Conservation (phyloP, 495 filamentous ascomycete species). For the Rhypophila decipiens region DNA sequence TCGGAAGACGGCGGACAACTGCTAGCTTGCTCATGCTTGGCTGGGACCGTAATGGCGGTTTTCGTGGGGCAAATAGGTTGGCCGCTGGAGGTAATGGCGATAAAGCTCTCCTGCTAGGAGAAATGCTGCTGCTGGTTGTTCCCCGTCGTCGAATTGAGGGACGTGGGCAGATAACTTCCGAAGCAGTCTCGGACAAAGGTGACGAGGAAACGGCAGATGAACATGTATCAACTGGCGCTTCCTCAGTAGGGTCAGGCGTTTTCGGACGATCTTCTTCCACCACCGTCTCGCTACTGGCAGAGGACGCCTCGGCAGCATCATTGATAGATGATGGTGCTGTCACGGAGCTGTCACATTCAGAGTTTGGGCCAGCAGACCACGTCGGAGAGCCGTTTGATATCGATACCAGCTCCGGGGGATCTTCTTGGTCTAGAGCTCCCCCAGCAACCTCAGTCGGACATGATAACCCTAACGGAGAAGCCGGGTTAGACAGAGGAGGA, state of each 20-base stretch:
- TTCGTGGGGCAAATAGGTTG: constrained; percentile 54
- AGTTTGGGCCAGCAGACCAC: constrained; percentile 8
- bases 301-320: constrained; percentile 5
- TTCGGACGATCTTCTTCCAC: not conserved
- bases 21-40: constrained; percentile 19
- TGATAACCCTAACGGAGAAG: constrained; percentile 33
- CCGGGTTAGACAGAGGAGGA: constrained; percentile 35
- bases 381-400: constrained; percentile 25
- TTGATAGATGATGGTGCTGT: constrained; percentile 10
- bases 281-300: not conserved
- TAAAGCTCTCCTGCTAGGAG: constrained; percentile 53
- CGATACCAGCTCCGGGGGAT: constrained; percentile 37
- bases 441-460: constrained; percentile 22
- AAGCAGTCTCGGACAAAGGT: not conserved
- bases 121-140: constrained; percentile 30
- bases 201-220: not conserved
- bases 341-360: constrained; percentile 4
- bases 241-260: constrained; percentile 9
- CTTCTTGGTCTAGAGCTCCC: constrained; percentile 22
- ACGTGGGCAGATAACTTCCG: constrained; percentile 5
- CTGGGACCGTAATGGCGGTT: not conserved
- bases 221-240: not conserved
- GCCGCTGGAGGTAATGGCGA: constrained; percentile 65
- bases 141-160: constrained; percentile 20
- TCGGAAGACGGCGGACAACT: constrained; percentile 50